Percentiles rank a stretch among this genome's conserved stretches.
Conservation (phyloP, 2,329 filamentous ascomycete genomes). For the Fusarium pseudograminearum region DNA sequence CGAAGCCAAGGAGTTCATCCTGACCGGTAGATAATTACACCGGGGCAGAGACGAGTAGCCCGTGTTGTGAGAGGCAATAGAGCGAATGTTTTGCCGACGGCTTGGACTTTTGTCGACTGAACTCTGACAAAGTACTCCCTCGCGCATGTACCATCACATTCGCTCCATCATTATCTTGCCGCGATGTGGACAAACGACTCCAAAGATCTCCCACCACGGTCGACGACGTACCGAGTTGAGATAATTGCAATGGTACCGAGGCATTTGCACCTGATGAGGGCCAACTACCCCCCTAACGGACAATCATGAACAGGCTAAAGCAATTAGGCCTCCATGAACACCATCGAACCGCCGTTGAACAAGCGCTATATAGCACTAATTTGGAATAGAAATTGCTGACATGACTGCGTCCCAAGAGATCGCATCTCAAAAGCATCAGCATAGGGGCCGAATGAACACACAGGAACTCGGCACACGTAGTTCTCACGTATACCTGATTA, state of each 20-base stretch:
- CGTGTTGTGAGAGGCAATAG: too few species aligned
- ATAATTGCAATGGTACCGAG: background rate
- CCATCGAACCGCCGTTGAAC: background rate
- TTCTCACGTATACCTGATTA: constrained; percentile 1
- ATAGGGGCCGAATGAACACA: background rate
- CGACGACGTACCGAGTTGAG: background rate
- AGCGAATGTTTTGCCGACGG: background rate
- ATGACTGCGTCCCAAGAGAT: background rate
- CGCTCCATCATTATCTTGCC: background rate
- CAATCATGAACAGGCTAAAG: background rate
- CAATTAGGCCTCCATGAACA: background rate
- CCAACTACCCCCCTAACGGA: background rate
- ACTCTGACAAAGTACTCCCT: background rate
- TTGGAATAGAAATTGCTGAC: background rate
- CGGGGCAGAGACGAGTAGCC: background rate
- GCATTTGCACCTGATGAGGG: background rate
- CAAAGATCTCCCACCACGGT: too few species aligned
- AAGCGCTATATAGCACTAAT: background rate
- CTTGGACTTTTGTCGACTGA: background rate
- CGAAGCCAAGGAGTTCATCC: background rate
- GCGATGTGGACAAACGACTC: background rate
- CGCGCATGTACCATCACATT: background rate
- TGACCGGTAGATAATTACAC: background rate
- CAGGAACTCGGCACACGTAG: background rate
- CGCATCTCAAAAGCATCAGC: background rate